Base-by-base conservation (phyloP, 768 basidiomycete genomes). In the Russula virescens region DNA sequence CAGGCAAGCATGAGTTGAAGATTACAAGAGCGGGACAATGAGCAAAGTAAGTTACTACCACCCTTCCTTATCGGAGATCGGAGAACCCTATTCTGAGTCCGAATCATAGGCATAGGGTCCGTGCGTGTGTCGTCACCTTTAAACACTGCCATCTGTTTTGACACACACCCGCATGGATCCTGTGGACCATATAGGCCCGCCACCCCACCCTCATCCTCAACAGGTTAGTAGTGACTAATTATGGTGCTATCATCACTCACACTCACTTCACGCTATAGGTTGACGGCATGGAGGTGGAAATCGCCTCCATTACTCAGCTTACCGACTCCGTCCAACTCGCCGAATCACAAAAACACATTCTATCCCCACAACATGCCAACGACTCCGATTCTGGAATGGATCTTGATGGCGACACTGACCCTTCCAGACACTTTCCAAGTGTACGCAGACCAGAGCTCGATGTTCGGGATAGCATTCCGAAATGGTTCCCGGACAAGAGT, bases 251-350 rank as follows among this genome's bases (percentile, higher is more conserved):
- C 25, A 28, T 42, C 40, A 40, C 54, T 26, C 34, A 52, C 21
- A 18, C 18, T n/a, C 42, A 3, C 31, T 23, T 25, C 23, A 23
- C 14, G 13, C 2, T 10, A 47, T 43, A 57, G 56, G 56, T 57
- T 18, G 56, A 57, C 46, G 46, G 56, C 18, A 47, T 57, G 56
- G 56, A 46, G 3, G 35, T 57, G 21, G 56, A 57, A 38, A 35
- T 57, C 6, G 31, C 56, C 11, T 47, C 21, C 28, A 57, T 57
- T 31, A 47, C 46, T 26, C 56, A 57, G 21, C 56, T 31, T 13
- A 57, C 46, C 34, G 19, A 55, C 54, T 40, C 54, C 1, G 54
- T 55, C 9, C 54, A 57, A 21, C 56, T 57, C 34, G 31, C 56
- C 11, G n/a, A 57, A 35, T 45, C 56, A 34, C 31, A 11, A 5